Evolutionary conservation across 2,329 filamentous ascomycete genomes (phyloP), one percentile per base, ranked within the genome.

Genomic region (Rutstroemia sp.): DNA sequence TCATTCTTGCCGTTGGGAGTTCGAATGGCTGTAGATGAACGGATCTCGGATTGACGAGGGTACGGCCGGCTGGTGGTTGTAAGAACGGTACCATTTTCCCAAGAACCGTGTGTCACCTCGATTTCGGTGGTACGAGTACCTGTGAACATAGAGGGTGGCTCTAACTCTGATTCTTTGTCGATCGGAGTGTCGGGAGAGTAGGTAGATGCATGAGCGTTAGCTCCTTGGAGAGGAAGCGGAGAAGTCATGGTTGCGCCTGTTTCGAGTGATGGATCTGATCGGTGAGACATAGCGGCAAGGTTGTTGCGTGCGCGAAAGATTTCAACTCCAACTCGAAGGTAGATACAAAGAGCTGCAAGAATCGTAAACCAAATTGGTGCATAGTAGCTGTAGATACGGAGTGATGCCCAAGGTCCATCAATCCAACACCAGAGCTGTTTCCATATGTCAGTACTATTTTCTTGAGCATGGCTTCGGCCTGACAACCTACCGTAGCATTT

Each of bases 371-470:
- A 88, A 54, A 87, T 77, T 1, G 85, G 85, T 0, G 75, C 84
- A 63, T 92, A 94, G 70, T 91, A 92, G 23, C 83, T 80, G 5
- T 82, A 81, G 58, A 94, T 84, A 34, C 89, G 85, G 69, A 89
- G 80, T 58, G 84, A 78, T 51, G 88, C 85, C 79, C 85, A 90
- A 3, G 80, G 71, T 6, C 74, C 69, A 5, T 79, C 75, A 18
- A 94, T 78, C 89, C 89, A 94, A 69, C 89, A 94, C 90, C 89
- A 94, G 37, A 94, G 72, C 67, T 68, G 18, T 1, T 78, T 80
- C 27, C 87, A 86, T 60, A 85, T 76, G 4, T 87, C 87, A 56
- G 51, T 27, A 18, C 9, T 10, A n/a, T 16, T n/a, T 10, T 5
- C 3, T 16, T 18, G 37, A 14, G n/a, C 18, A 10, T 16, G 19